A percentile compares a stretch with the other conserved stretches of the same genome.
These are phyloP conservation scores for Colletotrichum viniferum DNA, from an alignment of 2,329 filamentous ascomycete genomes.

Conservation along the genomic window DNA sequence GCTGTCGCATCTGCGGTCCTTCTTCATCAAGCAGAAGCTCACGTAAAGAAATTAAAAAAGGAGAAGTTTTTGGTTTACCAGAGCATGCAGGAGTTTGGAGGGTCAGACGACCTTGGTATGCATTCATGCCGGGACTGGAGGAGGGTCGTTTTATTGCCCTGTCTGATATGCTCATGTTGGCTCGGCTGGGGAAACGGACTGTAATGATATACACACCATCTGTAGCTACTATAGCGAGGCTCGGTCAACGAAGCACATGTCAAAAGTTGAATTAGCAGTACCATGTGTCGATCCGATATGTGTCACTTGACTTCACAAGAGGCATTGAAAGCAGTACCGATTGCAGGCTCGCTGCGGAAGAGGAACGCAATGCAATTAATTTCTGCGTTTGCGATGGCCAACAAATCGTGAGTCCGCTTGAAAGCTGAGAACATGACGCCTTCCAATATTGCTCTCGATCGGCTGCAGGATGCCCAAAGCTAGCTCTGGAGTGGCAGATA, in stretches of 20 bases:
- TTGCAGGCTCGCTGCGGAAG: background rate
- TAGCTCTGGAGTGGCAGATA: background rate
- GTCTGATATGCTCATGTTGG: background rate
- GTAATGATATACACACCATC: slow-evolving; percentile 20
- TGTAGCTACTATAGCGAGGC: slow-evolving; percentile 14
- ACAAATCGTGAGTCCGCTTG: background rate
- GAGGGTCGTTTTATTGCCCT: background rate
- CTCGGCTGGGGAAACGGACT: background rate
- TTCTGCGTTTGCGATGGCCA: fast-evolving
- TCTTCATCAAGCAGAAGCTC: slow-evolving; percentile 99
- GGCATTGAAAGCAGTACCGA: background rate
- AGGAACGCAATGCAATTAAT: background rate
- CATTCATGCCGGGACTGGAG: background rate
- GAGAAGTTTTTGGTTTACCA: background rate
- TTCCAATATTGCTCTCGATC: background rate
- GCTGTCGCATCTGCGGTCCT: slow-evolving; percentile 89
- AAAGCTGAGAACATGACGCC: background rate
- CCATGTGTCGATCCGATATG: background rate
- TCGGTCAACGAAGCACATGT: slow-evolving; percentile 19
- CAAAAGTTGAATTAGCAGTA: background rate
- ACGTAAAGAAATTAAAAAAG: slow-evolving; percentile 60
- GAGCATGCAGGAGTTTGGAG: background rate
- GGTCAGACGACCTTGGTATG: background rate
- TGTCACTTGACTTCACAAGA: background rate
- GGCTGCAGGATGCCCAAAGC: background rate